Base-by-base conservation (phyloP, 2,329 filamentous ascomycete species). In the Penicillium sp. region DNA sequence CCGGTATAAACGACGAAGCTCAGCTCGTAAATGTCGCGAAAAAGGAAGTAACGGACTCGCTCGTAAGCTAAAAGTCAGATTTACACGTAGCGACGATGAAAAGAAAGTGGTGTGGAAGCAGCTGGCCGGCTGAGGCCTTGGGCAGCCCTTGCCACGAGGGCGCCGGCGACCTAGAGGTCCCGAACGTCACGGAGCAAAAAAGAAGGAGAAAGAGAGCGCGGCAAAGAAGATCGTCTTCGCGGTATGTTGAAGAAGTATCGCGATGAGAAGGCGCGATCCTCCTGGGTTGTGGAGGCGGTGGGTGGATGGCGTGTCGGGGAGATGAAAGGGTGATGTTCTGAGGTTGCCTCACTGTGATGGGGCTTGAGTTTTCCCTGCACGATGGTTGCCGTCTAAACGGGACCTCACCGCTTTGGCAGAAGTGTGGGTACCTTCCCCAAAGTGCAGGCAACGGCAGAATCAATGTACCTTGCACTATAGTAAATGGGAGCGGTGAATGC, bases 81-180 rank as follows among this genome's bases (percentile, higher is more conserved):
- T 60, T 55, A 57, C 59, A 59, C 53, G 25, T 64, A 63, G 65
- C 66, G 68, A 72, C 58, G 67, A 70, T 70, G 67, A 70, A 71
- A 70, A 64, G 63, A 68, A 59, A 57, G 68, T 64, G 55, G 55
- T 61, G 64, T 66, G 64, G 62, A 68, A 72, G 67, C 69, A 69
- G 70, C 71, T 72, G 73, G 75, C 74, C 75, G 71, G 67, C 64
- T 73, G 71, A 76, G 75, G 75, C 73, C 72, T 76, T 71, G 74
- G 76, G 75, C 76, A 76, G 75, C 75, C 75, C 76, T 77, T 78
- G 76, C 75, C 75, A 76, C 75, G 71, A 77, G 76, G 76, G 75
- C 75, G 76, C 75, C 76, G 70, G 71, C 68, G 72, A 73, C 73
- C 73, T 66, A 65, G 48, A 54, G 63, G 71, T 66, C 68, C 71